Conservation (phyloP, 139 green algal species). For the Marvania coccoides region DNA sequence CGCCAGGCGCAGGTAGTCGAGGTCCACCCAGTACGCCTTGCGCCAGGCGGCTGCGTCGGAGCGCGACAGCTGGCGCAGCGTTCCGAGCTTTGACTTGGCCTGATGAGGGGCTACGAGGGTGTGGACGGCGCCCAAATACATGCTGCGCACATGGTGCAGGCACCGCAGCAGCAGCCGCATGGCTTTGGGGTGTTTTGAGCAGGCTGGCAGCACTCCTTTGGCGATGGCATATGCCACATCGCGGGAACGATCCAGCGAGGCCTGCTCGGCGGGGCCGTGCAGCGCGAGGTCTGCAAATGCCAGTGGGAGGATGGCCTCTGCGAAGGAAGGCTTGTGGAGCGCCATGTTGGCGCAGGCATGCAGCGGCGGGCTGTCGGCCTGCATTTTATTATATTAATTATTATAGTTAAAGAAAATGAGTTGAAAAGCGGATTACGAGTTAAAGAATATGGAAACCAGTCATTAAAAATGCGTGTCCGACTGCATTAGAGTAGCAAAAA, state of each 20-base stretch:
- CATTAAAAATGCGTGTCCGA: background rate
- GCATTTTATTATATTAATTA: too few species aligned
- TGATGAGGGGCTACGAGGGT: background rate
- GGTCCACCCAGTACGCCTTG: slow-evolving; percentile 64
- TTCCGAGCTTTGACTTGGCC: too few species aligned
- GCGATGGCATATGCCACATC: background rate
- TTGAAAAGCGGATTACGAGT: too few species aligned
- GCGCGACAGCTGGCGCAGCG: background rate
- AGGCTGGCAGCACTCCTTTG: slow-evolving; percentile 7
- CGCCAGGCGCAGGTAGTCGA: slow-evolving; percentile 65
- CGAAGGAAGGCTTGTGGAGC: slow-evolving; percentile 34
- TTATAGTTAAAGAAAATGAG: too few species aligned
- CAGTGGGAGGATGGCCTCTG: slow-evolving; percentile 49
- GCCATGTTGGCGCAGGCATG: slow-evolving; percentile 21
- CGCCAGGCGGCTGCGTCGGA: slow-evolving; percentile 2
- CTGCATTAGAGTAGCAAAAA: background rate
- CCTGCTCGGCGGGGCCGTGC: slow-evolving; percentile 6
- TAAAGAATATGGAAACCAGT: too few species aligned
- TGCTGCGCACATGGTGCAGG: slow-evolving; percentile 42
- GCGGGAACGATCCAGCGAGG: background rate
- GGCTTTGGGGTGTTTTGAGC: slow-evolving; percentile 20
- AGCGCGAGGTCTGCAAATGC: slow-evolving; percentile 39
- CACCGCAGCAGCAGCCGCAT: slow-evolving; percentile 42
- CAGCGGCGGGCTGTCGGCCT: slow-evolving; percentile 11
- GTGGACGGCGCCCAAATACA: slow-evolving; percentile 15